Evolutionary conservation across 805 yeast genomes (phyloP), one percentile per base, ranked within the genome.

Genomic region (Teunomyces panamensis): DNA sequence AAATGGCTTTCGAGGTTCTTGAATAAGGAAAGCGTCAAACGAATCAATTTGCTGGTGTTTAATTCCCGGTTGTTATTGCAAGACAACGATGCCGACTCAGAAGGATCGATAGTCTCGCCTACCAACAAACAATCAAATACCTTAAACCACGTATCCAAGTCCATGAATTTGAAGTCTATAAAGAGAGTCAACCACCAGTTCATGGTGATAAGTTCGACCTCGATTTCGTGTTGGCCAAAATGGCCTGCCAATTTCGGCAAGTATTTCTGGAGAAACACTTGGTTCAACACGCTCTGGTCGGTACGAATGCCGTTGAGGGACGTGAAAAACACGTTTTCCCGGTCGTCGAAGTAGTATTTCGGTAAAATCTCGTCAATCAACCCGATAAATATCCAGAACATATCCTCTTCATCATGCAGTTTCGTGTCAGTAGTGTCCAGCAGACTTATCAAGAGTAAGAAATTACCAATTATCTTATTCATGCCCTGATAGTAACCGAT

Each of bases 401-500:
- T 73, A 45, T 78, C 83, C 47, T 77, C 83, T 43, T 77, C 71
- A 34, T 56, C 52, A 35, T 33, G 30, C 9, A 42, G 45, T 9
- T 16, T 29, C 2, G 32, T 47, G 1, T 44, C 49, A 7, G 28
- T 14, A 11, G 41, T 44, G 3, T 44, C 45, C 24, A 16, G 32
- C 27, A 16, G 13, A 39, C 47, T 50, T 26, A 53, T 35, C 8
- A 50, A 29, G 9, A 80, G 56, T 9, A 80, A 56, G 8, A 80
- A 50, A 41, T 75, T 77, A 0, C 81, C 85, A 9, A 74, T 77
- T n/a, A 80, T 75, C 53, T 79, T 73, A 56, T 80, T 80, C 85
- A 80, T 74, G 1, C 85, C 85, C 54, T 80, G 85, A 45, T 80
- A 75, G 56, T 80, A 80, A 0, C 85, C 85, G 37, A 79, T 65